Conservation (phyloP, 495 filamentous ascomycete genomes). For the Tricharina praecox region DNA sequence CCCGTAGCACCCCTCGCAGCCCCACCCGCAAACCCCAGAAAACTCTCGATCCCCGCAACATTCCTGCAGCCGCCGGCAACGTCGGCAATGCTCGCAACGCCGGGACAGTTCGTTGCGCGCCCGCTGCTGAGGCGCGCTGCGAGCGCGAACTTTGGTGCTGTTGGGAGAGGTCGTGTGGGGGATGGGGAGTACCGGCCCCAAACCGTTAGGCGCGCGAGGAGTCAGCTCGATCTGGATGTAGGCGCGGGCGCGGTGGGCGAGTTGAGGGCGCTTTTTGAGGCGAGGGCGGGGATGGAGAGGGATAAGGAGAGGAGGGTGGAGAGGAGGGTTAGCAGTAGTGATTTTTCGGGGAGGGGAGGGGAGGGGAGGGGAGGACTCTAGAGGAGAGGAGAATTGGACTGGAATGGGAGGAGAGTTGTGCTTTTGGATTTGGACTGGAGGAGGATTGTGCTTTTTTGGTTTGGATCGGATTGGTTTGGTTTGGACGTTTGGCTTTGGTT, state of each 20-base stretch:
- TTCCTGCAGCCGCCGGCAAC: not conserved
- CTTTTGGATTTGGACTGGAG: too few species aligned
- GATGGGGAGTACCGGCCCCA: conserved; percentile 36
- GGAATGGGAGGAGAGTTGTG: too few species aligned
- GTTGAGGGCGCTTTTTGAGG: not conserved
- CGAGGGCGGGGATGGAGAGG: not conserved
- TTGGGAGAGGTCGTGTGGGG: conserved; percentile 29
- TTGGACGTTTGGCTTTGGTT: too few species aligned
- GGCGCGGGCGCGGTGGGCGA: too few species aligned
- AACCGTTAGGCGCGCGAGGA: conserved; percentile 34
- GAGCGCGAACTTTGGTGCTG: conserved; percentile 5
- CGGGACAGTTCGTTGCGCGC: not conserved
- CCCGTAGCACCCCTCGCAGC: not conserved
- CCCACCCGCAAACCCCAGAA: not conserved
- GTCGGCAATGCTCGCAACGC: not conserved
- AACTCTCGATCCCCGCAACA: not conserved
- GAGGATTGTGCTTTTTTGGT: too few species aligned
- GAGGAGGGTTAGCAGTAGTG: too few species aligned
- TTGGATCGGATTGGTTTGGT: too few species aligned
- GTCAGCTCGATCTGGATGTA: too few species aligned
- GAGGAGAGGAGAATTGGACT: too few species aligned
- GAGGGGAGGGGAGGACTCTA: too few species aligned
- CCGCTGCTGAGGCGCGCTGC: not conserved
- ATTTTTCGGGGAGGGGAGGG: too few species aligned
- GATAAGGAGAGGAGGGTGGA: too few species aligned